Evolutionary conservation across 306 rosid species (phyloP).

Genomic region (Corylus heterophylla): DNA sequence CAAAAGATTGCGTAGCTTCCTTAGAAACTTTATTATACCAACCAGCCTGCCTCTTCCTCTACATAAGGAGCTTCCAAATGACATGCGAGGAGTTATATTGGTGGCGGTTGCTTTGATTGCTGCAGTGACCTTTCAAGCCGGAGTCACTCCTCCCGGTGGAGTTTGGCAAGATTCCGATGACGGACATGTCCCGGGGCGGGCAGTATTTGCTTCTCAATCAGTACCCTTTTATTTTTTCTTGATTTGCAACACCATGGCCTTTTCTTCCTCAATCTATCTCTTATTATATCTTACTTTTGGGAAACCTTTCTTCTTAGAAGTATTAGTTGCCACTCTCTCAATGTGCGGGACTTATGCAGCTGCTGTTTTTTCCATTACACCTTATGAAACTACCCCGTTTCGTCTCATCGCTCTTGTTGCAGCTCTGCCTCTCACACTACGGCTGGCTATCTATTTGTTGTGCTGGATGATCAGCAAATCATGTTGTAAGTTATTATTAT

Average conservation of each 20-base stretch:
- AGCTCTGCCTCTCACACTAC: background rate
- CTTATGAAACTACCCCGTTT: background rate
- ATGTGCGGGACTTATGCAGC: background rate
- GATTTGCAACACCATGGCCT: slow-evolving; percentile 1
- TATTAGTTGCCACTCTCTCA: background rate
- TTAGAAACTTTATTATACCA: too few species aligned
- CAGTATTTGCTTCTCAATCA: background rate
- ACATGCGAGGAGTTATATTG: background rate
- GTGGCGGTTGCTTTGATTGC: background rate
- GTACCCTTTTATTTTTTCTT: background rate
- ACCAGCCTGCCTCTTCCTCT: too few species aligned
- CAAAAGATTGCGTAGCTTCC: too few species aligned
- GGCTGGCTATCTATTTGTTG: too few species aligned
- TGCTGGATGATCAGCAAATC: too few species aligned
- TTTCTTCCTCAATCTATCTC: background rate
- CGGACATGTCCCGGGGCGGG: background rate
- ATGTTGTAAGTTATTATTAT: too few species aligned
- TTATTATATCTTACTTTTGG: background rate
- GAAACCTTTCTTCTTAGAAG: background rate
- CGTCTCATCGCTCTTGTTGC: background rate
- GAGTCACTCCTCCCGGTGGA: background rate
- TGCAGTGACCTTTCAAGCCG: slow-evolving; percentile 2
- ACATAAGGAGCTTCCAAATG: background rate
- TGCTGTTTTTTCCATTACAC: background rate
- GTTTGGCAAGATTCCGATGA: background rate